phyloP scores from a whole-genome alignment of 108 stramenopile species.

The Heterococcus sp. region DNA sequence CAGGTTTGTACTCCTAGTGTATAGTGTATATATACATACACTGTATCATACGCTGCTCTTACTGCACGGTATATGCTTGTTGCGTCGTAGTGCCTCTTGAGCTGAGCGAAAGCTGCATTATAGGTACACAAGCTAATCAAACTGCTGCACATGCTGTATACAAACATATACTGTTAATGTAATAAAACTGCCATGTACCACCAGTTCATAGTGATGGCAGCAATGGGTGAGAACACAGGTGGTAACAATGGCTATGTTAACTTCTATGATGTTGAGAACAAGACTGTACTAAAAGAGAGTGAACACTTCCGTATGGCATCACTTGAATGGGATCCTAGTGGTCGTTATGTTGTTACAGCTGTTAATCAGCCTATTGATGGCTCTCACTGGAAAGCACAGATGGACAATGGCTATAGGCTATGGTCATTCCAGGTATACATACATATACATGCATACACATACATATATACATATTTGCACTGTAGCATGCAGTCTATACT shows the following conservation, averaged over 20 bases:
- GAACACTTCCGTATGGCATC: slow-evolving; percentile 89
- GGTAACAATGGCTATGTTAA: slow-evolving; percentile 55
- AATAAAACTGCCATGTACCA: too few species aligned
- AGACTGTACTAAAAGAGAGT: slow-evolving; percentile 67
- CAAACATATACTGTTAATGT: too few species aligned
- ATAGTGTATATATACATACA: too few species aligned
- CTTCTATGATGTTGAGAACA: slow-evolving; percentile 87
- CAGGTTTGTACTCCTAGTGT: slow-evolving; percentile 37
- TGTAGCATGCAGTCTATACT: too few species aligned
- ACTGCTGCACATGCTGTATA: too few species aligned
- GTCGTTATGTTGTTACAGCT: slow-evolving; percentile 79
- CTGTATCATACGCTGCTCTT: too few species aligned
- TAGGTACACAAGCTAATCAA: too few species aligned
- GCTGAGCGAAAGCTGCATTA: too few species aligned
- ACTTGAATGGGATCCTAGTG: slow-evolving; percentile 90
- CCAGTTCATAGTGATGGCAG: not conserved
- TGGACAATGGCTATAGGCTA: slow-evolving; percentile 93
- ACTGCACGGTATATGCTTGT: too few species aligned
- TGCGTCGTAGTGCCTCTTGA: too few species aligned
- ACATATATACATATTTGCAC: too few species aligned
- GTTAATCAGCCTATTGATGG: slow-evolving; percentile 86
- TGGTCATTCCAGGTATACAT: slow-evolving; percentile 85
- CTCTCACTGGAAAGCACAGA: slow-evolving; percentile 88
- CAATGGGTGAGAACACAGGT: not conserved
- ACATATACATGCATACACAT: too few species aligned